phyloP scores from a whole-genome alignment of 2,329 filamentous ascomycete genomes.

The Colletotrichum sublineola region DNA sequence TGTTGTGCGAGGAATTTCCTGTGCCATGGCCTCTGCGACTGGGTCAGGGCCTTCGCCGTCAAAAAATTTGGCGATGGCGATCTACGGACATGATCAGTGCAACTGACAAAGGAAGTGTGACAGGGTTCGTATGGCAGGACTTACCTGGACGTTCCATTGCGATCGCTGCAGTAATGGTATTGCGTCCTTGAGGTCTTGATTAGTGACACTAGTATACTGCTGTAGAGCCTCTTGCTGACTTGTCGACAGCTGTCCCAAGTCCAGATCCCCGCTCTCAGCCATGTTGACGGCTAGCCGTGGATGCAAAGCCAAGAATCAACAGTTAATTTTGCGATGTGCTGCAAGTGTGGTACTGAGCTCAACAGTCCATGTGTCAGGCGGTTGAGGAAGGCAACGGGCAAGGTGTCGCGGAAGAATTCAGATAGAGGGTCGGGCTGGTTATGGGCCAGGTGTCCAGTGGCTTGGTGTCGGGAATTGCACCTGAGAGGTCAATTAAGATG shows the following conservation, averaged over 20 bases:
- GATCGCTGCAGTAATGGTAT: constrained; percentile 85
- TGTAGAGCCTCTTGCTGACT: constrained; percentile 87
- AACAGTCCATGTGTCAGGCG: constrained; percentile 20
- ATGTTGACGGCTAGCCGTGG: constrained; percentile 46
- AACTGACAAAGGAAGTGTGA: not conserved
- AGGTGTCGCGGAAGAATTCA: not conserved
- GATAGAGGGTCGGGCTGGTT: not conserved
- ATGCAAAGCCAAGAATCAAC: not conserved
- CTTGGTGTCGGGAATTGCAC: not conserved
- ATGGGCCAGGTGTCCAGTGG: not conserved
- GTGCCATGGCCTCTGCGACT: constrained; percentile 79
- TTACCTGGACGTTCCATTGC: constrained; percentile 95
- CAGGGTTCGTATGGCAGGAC: constrained; percentile 30
- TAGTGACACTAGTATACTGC: constrained; percentile 89
- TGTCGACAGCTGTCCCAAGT: constrained; percentile 78
- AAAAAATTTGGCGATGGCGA: constrained; percentile 97
- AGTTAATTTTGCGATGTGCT: constrained; percentile 1
- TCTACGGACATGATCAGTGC: constrained; percentile 63
- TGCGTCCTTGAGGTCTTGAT: constrained; percentile 82
- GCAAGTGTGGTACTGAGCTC: not conserved
- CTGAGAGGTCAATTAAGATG: not conserved
- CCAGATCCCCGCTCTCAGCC: constrained; percentile 61
- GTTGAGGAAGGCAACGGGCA: not conserved
- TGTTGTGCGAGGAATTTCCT: constrained; percentile 71
- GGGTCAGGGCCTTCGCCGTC: constrained; percentile 92